phyloP scores from a whole-genome alignment of 257 asterid genomes.

The Rehmannia glutinosa region DNA sequence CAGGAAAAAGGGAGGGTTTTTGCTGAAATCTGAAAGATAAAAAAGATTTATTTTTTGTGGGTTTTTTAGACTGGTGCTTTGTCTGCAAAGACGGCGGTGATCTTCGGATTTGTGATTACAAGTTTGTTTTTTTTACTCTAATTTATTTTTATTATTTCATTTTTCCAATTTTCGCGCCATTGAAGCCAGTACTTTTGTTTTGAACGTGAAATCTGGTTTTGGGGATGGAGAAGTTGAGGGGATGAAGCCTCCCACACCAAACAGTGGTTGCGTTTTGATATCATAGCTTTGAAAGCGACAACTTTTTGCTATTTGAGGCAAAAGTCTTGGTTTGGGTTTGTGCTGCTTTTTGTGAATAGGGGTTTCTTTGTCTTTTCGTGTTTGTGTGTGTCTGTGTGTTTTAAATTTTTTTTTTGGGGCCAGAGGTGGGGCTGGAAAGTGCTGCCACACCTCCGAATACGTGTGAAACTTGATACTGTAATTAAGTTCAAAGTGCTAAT shows the following conservation, averaged over 20 bases:
- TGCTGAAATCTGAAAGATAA: not conserved
- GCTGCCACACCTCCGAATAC: not conserved
- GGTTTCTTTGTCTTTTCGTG: not conserved
- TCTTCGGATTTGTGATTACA: slow-evolving; percentile 60
- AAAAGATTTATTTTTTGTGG: not conserved
- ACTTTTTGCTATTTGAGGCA: not conserved
- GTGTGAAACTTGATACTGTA: not conserved
- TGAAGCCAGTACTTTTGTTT: not conserved
- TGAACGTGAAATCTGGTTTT: not conserved
- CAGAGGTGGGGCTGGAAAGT: not conserved
- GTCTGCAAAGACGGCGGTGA: slow-evolving; percentile 81
- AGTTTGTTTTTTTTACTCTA: slow-evolving; percentile 23
- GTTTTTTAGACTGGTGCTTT: slow-evolving; percentile 53
- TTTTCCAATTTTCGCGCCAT: not conserved
- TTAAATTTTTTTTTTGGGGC: not conserved
- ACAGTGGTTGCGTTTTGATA: not conserved
- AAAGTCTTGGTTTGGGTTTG: not conserved
- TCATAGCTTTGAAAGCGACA: not conserved
- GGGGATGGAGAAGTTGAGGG: not conserved
- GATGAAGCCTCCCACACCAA: not conserved
- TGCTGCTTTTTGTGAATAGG: not conserved
- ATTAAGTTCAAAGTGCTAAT: not conserved
- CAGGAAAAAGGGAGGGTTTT: not conserved
- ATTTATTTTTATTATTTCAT: not conserved
- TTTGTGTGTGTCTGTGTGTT: not conserved